phyloP scores from a whole-genome alignment of 495 filamentous ascomycete genomes.

The Aspergillus sclerotioniger region DNA sequence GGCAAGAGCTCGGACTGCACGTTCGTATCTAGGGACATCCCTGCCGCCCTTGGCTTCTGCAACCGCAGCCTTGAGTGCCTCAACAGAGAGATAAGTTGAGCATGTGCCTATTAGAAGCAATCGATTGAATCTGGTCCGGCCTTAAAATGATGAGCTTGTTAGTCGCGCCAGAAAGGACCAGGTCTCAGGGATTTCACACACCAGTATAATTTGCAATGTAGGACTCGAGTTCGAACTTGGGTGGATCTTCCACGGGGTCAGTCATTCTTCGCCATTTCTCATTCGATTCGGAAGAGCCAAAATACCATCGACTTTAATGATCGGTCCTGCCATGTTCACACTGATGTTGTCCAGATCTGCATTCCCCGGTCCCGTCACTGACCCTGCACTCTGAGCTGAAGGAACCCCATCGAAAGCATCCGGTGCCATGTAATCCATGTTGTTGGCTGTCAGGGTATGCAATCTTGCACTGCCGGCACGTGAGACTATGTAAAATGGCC shows the following conservation, averaged over 20 bases:
- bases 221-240: conserved; percentile 89
- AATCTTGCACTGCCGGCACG: not conserved
- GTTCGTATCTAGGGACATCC: conserved; percentile 68
- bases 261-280: conserved; percentile 4
- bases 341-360: conserved; percentile 17
- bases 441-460: not conserved
- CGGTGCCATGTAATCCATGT: conserved; percentile 30
- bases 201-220: conserved; percentile 91
- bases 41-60: conserved; percentile 73
- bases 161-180: not conserved
- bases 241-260: conserved; percentile 58
- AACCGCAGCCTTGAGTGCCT: conserved; percentile 77
- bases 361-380: conserved; percentile 3
- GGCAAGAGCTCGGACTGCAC: conserved; percentile 61
- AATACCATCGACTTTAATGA: conserved; percentile 36
- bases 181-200: conserved; percentile 31
- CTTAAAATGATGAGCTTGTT: conserved; percentile 35
- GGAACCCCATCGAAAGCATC: conserved; percentile 29
- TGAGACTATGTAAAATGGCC: not conserved
- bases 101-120: conserved; percentile 75
- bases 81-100: conserved; percentile 72
- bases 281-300: conserved; percentile 5
- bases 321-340: conserved; percentile 14
- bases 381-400: conserved; percentile 12
- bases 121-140: conserved; percentile 73